phyloP scores from a whole-genome alignment of 164 flowering plant genomes.

The Magnolia kwangsiensis region DNA sequence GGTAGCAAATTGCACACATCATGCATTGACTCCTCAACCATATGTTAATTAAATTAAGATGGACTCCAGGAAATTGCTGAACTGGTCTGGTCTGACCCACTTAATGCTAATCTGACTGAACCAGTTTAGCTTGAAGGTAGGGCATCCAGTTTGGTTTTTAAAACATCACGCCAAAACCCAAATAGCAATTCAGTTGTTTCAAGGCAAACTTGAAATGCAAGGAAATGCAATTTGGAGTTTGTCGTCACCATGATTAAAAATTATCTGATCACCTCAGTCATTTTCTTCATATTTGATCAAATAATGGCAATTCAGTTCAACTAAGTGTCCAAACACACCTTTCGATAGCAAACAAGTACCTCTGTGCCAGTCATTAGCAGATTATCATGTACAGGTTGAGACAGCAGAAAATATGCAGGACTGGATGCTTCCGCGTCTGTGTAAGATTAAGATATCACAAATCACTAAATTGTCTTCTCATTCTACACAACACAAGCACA shows the following conservation, averaged over 20 bases:
- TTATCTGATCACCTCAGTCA: background rate
- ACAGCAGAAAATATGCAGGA: constrained; percentile 43
- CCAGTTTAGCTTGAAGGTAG: too few relatives aligned
- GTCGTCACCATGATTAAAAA: background rate
- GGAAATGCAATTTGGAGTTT: background rate
- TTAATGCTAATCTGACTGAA: too few relatives aligned
- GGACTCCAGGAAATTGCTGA: too few relatives aligned
- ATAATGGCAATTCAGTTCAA: background rate
- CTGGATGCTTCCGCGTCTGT: constrained; percentile 48
- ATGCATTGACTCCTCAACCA: too few relatives aligned
- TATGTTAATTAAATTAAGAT: too few relatives aligned
- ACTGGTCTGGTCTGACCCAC: too few relatives aligned
- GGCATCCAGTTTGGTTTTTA: too few relatives aligned
- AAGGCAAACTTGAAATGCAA: background rate
- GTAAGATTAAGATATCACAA: background rate
- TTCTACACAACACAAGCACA: background rate
- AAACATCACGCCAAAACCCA: too few relatives aligned
- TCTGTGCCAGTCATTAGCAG: constrained; percentile 29
- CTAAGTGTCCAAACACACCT: background rate
- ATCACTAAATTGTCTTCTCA: background rate
- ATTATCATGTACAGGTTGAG: constrained; percentile 59
- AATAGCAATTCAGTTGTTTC: background rate
- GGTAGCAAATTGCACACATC: too few relatives aligned
- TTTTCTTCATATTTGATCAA: background rate
- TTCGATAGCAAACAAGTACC: constrained; percentile 23